These are phyloP conservation scores for Yarrowia sp. DNA, from an alignment of 805 yeast species.

Conservation along the genomic window DNA sequence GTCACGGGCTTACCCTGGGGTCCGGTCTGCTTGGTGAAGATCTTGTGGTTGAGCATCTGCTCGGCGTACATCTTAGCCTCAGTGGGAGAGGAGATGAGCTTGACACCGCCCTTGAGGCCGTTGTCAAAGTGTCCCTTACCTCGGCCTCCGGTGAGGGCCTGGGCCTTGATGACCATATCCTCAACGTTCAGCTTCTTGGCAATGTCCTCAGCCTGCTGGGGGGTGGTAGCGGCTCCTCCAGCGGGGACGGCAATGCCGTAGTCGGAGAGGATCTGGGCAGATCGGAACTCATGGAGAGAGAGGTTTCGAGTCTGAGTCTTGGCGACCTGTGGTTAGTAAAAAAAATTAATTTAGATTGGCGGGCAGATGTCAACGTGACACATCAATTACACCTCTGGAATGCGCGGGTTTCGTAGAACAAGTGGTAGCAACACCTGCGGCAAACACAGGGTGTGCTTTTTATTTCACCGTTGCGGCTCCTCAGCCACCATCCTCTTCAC, in stretches of 20 bases:
- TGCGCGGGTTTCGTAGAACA: not conserved
- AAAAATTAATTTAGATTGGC: not conserved
- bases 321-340: slow-evolving; percentile 17
- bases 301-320: slow-evolving; percentile 56
- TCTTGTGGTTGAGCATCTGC: slow-evolving; percentile 87
- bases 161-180: slow-evolving; percentile 94
- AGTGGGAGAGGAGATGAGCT: slow-evolving; percentile 77
- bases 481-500: not conserved
- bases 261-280: slow-evolving; percentile 76
- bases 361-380: no score
- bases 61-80: slow-evolving; percentile 83
- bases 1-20: slow-evolving; percentile 95
- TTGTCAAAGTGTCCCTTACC: slow-evolving; percentile 98
- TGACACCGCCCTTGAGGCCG: slow-evolving; percentile 96
- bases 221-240: slow-evolving; percentile 87
- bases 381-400: not conserved
- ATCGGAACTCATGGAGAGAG: slow-evolving; percentile 93
- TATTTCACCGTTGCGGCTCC: not conserved
- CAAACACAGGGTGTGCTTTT: not conserved
- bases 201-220: slow-evolving; percentile 79
- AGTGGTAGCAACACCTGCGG: not conserved
- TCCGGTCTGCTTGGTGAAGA: slow-evolving; percentile 98
- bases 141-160: slow-evolving; percentile 98
- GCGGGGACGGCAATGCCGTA: slow-evolving; percentile 90
- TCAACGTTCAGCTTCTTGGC: slow-evolving; percentile 71